Base-by-base conservation (phyloP, 495 filamentous ascomycete genomes). In the Aspergillus sclerotioniger region DNA sequence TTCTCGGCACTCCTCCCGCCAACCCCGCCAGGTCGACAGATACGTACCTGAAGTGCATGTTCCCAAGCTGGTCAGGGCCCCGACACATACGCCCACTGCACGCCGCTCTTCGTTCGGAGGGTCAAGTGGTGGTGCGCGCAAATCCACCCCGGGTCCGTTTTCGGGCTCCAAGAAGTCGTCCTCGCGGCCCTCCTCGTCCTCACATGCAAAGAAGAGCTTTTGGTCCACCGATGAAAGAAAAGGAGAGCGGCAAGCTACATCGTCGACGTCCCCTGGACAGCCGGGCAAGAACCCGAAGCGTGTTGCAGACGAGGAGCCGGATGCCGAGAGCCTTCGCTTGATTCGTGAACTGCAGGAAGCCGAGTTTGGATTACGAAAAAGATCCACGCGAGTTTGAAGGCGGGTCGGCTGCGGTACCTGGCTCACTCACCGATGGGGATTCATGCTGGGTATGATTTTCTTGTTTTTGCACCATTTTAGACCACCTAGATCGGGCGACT, bases 301-400 rank as follows among this genome's bases (percentile, higher is more conserved):
- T 16, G 44, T 54, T 29, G 53, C 51, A 43, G 73, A 76, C 51
- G 68, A 62, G 15, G 73, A 74, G 29, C 71, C 77, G 35, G 81
- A 84, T 64, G 73, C 76, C 20, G 77, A 80, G 62, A 84, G 80
- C 61, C 55, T 84, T 56, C 78, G 74, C 41, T 60, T 87, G 21
- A 85, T 84, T 54, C 76, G 78, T 57, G 75, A 82, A 67, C 60
- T 87, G 45, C 81, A 83, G 64, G 81, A 82, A 61, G 76, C 83
- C 57, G 84, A 85, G 48, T 81, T 81, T 58, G 81, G 84, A 8
- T 67, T 87, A 57, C 72, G 84, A 53, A 76, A 79, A 63, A 74
- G 81, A 54, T 64, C 63, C 2, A 59, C 71, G 54, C 54, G 74
- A 57, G 62, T 67, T 53, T 62, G 52, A 64, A 32, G 5, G 4